A percentile compares a stretch with the other conserved stretches of the same genome.
These are phyloP conservation scores for Nasturtium officinale DNA, from an alignment of 345 rosid species.

Conservation along the genomic window DNA sequence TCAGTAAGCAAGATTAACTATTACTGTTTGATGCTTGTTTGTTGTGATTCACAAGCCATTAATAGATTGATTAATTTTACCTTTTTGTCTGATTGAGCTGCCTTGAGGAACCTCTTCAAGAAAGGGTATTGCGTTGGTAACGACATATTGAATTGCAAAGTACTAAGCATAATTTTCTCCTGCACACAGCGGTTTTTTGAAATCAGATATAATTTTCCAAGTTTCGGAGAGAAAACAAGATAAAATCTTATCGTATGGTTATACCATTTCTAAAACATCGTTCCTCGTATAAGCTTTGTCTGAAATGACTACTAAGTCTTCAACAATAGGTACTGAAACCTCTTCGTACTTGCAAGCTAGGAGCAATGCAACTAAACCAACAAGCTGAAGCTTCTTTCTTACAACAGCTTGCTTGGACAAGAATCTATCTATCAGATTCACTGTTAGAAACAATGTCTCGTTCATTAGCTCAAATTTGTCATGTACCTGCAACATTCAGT, in stretches of 20 bases:
- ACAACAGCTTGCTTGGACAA: slow-evolving; percentile 45
- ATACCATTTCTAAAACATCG: slow-evolving; percentile 60
- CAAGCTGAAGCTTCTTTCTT: slow-evolving; percentile 61
- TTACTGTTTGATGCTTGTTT: not conserved
- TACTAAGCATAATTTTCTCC: slow-evolving; percentile 76
- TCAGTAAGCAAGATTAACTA: not conserved
- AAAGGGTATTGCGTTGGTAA: slow-evolving; percentile 81
- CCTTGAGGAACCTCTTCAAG: slow-evolving; percentile 77
- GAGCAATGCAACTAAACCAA: slow-evolving; percentile 74
- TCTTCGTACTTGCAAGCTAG: slow-evolving; percentile 72
- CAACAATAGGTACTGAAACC: slow-evolving; percentile 57
- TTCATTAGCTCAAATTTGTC: slow-evolving; percentile 63
- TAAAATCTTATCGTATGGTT: not conserved
- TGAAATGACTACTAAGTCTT: slow-evolving; percentile 54
- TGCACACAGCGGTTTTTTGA: not conserved
- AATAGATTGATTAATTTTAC: slow-evolving; percentile 27
- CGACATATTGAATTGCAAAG: slow-evolving; percentile 78
- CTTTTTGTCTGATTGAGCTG: slow-evolving; percentile 81
- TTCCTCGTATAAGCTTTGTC: slow-evolving; percentile 53
- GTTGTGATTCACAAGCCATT: not conserved
- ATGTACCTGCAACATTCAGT: slow-evolving; percentile 50
- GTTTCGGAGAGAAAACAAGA: slow-evolving; percentile 1
- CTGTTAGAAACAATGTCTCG: slow-evolving; percentile 61
- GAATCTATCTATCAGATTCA: slow-evolving; percentile 62
- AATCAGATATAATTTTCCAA: not conserved